Base-by-base conservation (phyloP, 305 asterid species). In the Rubia tinctorum region DNA sequence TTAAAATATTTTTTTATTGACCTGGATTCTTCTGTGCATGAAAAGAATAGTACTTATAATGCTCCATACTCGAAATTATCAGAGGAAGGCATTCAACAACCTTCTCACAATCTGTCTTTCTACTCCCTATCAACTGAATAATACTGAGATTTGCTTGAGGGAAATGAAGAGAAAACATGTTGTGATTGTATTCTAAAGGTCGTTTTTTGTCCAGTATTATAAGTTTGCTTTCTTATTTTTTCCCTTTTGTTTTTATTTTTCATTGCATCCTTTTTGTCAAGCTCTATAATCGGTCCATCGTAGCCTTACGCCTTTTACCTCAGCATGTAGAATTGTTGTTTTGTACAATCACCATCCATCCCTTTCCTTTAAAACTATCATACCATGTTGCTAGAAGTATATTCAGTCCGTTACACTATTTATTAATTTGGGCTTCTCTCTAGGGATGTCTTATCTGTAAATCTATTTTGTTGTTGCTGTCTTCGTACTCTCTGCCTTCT, bases 21-120 rank as follows among this genome's bases (percentile, higher is more conserved):
- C 81, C 82, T 93, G 79, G 87, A 82, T 77, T 69, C 80, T 79
- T 61, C 61, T 78, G 76, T 66, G 30, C 77, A 72, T 55, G 83
- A 78, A 72, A 80, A 86, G 76, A 81, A 74, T 72, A 78, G 78
- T 64, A 71, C 78, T 27, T 75, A 73, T 81, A 75, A 77, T 70
- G 82, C 76, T 70, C 58, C 73, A 42, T 68, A 69, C 77, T 59
- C 84, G 73, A 85, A 83, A 80, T 80, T 71, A 71, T 75, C 84
- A 69, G 76, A 74, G 63, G 91, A 83, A 60, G 63, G 76, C 47
- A 63, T 68, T 61, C 66, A 44, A 11, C 83, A 56, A 45, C 81
- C 85, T 79, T 68, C 12, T 44, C 25, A 68, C n/a, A 1, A 11
- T 22, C 42, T 30, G 20, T 6, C 37, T 7, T 30, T 30, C 34